Evolutionary conservation across 2,329 filamentous ascomycete species (phyloP).

Genomic region (Ceratocystis cubensis): DNA sequence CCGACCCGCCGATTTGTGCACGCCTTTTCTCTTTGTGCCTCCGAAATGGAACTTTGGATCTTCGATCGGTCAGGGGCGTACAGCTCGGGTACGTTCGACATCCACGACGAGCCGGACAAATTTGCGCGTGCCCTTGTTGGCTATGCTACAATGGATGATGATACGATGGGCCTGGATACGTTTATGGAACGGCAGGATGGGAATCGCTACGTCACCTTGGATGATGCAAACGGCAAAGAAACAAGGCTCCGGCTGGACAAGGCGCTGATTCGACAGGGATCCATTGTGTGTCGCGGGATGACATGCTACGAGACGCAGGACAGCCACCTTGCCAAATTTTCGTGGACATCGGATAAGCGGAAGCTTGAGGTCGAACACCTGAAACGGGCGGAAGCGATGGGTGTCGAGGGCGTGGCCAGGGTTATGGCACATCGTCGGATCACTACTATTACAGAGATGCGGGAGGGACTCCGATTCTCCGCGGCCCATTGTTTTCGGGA

Average conservation of each 20-base stretch:
- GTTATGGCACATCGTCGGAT: background rate
- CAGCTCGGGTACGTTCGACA: background rate
- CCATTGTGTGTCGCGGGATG: background rate
- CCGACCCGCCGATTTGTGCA: background rate
- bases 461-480: too few species aligned
- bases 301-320: background rate
- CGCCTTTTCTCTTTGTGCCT: background rate
- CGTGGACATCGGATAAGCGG: background rate
- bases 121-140: background rate
- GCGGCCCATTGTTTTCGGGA: too few species aligned
- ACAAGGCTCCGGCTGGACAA: background rate
- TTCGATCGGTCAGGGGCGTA: background rate
- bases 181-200: too few species aligned
- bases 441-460: too few species aligned
- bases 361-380: background rate
- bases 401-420: background rate
- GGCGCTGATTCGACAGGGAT: background rate
- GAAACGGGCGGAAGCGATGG: background rate
- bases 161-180: too few species aligned
- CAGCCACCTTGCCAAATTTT: background rate
- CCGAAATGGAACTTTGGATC: background rate
- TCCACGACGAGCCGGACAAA: background rate
- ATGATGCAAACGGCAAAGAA: background rate
- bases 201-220: too few species aligned
- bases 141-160: background rate